Percentiles rank a stretch among this genome's conserved stretches.
Evolutionary conservation across 257 asterid genomes (phyloP).

Genomic region (Solanum corneliomulleri): DNA sequence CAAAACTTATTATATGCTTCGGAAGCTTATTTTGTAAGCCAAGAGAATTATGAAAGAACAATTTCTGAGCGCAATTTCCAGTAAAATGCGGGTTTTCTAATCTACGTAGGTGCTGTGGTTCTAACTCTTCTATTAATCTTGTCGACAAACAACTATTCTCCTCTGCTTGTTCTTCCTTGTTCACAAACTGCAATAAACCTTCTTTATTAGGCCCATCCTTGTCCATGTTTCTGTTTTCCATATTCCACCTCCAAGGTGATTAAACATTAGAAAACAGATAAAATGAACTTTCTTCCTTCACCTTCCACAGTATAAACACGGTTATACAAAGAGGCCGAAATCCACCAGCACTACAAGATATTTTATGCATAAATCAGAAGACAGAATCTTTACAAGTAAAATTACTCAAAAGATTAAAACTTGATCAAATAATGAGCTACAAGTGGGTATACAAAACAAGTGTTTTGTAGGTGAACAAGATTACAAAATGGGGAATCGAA

Average conservation of each 20-base stretch:
- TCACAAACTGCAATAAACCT: slow-evolving; percentile 8
- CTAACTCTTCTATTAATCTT: slow-evolving; percentile 8
- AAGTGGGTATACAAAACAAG: not conserved
- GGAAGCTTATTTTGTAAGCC: slow-evolving; percentile 36
- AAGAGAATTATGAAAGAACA: slow-evolving; percentile 21
- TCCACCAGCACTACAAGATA: not conserved
- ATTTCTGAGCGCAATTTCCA: slow-evolving; percentile 25
- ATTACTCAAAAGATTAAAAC: not conserved
- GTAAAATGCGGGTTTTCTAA: slow-evolving; percentile 16
- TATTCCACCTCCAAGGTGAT: slow-evolving; percentile 20
- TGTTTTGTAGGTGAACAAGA: not conserved
- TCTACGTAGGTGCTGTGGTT: slow-evolving; percentile 17
- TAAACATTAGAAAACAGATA: slow-evolving; percentile 19
- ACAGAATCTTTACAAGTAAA: not conserved
- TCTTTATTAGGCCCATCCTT: slow-evolving; percentile 23
- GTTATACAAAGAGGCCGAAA: not conserved
- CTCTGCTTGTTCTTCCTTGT: slow-evolving; percentile 17
- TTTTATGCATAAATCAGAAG: not conserved
- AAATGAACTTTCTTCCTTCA: not conserved
- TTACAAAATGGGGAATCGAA: not conserved
- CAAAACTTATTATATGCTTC: slow-evolving; percentile 48
- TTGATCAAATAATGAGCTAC: not conserved
- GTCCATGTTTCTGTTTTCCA: slow-evolving; percentile 26
- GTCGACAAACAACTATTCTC: slow-evolving; percentile 18
- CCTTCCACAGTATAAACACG: not conserved